Evolutionary conservation across 1,284 basidiomycete genomes (phyloP).

Genomic region (Fereydounia khargensis): DNA sequence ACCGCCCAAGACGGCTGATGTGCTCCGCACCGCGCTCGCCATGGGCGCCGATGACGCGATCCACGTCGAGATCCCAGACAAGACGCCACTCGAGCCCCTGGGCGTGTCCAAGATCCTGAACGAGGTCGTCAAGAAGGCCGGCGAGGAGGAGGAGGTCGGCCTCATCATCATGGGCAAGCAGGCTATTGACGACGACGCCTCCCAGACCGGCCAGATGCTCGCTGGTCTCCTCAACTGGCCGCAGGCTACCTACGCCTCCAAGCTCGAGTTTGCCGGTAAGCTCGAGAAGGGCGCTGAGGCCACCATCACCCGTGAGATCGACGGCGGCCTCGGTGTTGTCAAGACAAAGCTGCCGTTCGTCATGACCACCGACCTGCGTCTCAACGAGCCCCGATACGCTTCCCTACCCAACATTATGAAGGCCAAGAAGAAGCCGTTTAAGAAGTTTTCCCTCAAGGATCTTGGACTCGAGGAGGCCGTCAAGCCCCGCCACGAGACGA

Average conservation of each 20-base stretch:
- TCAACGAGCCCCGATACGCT: conserved; percentile 56
- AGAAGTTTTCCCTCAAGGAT: conserved; percentile 77
- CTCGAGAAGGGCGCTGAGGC: conserved; percentile 67
- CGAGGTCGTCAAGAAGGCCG: conserved; percentile 72
- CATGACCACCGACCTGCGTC: conserved; percentile 85
- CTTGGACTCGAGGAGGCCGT: conserved; percentile 75
- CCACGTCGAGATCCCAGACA: conserved; percentile 78
- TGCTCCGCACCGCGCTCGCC: conserved; percentile 89
- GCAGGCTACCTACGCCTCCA: conserved; percentile 93
- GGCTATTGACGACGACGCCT: conserved; percentile 94
- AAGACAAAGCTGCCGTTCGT: conserved; percentile 78
- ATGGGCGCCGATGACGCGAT: conserved; percentile 95
- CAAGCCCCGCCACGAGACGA: conserved; percentile 74
- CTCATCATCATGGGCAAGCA: conserved; percentile 97
- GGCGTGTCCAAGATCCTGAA: conserved; percentile 81
- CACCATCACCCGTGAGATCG: conserved; percentile 83
- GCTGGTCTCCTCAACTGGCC: conserved; percentile 89
- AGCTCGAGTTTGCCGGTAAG: conserved; percentile 70
- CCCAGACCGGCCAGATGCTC: conserved; percentile 97
- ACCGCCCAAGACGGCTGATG: conserved; percentile 83
- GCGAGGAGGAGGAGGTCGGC: conserved; percentile 67
- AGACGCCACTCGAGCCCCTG: conserved; percentile 72
- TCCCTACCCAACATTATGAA: conserved; percentile 59
- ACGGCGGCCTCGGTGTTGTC: conserved; percentile 86
- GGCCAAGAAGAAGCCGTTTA: conserved; percentile 96